phyloP scores from a whole-genome alignment of 345 rosid genomes.

The Barbarea vulgaris region DNA sequence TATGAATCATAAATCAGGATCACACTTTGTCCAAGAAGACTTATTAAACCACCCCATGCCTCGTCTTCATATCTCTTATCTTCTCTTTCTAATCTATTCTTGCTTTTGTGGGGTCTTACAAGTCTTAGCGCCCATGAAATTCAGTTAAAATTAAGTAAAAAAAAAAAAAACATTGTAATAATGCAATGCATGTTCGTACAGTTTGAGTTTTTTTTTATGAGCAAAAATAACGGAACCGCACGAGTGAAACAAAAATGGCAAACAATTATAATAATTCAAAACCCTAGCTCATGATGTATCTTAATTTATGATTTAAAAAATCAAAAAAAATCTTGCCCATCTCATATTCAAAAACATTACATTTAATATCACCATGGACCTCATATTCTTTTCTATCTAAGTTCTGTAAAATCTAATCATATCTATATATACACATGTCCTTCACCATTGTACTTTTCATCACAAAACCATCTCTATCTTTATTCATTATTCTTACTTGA shows the following conservation, averaged over 20 bases:
- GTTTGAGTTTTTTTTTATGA: constrained; percentile 47
- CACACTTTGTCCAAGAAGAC: constrained; percentile 66
- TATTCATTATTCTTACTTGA: background rate
- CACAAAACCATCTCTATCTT: constrained; percentile 29
- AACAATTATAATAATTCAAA: constrained; percentile 29
- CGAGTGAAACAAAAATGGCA: constrained; percentile 36
- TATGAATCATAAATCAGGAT: constrained; percentile 44
- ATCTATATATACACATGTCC: constrained; percentile 43
- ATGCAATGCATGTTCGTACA: constrained; percentile 61
- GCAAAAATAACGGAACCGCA: constrained; percentile 42
- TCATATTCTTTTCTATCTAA: constrained; percentile 27
- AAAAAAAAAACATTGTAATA: constrained; percentile 20
- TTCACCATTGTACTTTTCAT: constrained; percentile 33
- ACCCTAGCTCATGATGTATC: constrained; percentile 21
- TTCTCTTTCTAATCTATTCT: constrained; percentile 32
- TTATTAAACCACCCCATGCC: constrained; percentile 59
- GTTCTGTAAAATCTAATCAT: constrained; percentile 10
- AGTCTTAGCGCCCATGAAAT: constrained; percentile 17
- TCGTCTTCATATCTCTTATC: constrained; percentile 55
- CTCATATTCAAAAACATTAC: constrained; percentile 47
- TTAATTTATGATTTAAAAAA: background rate
- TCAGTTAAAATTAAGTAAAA: constrained; percentile 15
- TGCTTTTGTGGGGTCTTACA: constrained; percentile 60
- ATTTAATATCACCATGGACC: constrained; percentile 46
- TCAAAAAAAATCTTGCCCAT: constrained; percentile 28